These are phyloP conservation scores for Pythium pyrilobum DNA, from an alignment of 352 stramenopile genomes.

Conservation along the genomic window DNA sequence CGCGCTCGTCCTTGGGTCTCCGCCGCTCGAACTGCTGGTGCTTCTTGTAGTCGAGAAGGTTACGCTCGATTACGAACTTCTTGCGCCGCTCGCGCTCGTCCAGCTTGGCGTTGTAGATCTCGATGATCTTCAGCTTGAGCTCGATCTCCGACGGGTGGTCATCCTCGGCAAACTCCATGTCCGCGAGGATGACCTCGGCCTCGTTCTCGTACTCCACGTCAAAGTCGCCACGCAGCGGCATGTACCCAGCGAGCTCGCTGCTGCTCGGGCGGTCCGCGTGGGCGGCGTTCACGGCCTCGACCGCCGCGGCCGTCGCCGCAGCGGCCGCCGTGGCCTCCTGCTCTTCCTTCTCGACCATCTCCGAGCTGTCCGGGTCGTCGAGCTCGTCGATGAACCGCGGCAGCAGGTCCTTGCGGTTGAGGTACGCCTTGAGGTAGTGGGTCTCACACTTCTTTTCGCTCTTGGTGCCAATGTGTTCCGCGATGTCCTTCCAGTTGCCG, in stretches of 20 bases:
- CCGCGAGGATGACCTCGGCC: conserved; percentile 92
- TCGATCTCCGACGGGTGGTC: conserved; percentile 87
- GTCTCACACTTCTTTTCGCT: conserved; percentile 85
- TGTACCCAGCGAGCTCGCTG: conserved; percentile 89
- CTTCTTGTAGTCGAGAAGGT: conserved; percentile 92
- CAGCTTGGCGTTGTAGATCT: conserved; percentile 97
- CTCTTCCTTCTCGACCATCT: conserved; percentile 12
- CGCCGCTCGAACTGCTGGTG: conserved; percentile 89
- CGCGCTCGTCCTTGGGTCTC: conserved; percentile 92
- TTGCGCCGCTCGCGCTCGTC: conserved; percentile 91
- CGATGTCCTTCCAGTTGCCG: conserved; percentile 96
- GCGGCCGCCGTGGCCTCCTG: conserved; percentile 13
- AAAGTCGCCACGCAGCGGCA: conserved; percentile 96
- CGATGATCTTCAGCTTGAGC: conserved; percentile 95
- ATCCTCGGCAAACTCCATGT: conserved; percentile 94
- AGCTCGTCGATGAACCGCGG: conserved; percentile 58
- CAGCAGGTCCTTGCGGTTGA: conserved; percentile 52
- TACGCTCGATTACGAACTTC: conserved; percentile 88
- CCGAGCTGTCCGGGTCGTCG: conserved; percentile 24
- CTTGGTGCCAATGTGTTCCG: conserved; percentile 82
- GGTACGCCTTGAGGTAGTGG: conserved; percentile 85
- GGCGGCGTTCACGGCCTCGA: conserved; percentile 18
- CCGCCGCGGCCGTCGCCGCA: conserved; percentile 7
- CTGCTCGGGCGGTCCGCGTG: conserved; percentile 28
- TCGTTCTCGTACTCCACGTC: conserved; percentile 98